Conservation (phyloP, 2,329 filamentous ascomycete genomes). For the Neurospora crassa region DNA sequence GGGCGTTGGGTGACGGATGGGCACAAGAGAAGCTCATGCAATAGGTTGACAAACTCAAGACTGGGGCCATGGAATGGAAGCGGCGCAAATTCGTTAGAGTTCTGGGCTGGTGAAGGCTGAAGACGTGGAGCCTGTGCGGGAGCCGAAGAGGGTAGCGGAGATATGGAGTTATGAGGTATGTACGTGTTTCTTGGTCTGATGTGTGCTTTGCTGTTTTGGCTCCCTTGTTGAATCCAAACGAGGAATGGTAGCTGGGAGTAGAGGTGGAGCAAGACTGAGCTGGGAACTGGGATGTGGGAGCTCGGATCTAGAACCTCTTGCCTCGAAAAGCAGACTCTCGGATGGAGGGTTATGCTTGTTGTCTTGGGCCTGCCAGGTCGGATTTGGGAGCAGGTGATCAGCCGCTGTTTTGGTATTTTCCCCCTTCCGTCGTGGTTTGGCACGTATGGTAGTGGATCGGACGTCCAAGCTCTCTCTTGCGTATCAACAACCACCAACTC, state of each 20-base stretch:
- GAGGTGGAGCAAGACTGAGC: not conserved
- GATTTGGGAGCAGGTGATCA: not conserved
- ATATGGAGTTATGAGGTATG: not conserved
- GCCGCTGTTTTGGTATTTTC: not conserved
- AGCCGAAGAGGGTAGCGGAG: not conserved
- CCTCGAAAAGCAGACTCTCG: not conserved
- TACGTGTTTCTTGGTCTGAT: not conserved
- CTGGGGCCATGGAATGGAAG: constrained; percentile 12
- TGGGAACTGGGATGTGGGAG: not conserved
- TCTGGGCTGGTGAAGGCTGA: not conserved
- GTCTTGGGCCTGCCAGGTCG: not conserved
- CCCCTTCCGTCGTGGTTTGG: not conserved
- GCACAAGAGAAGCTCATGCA: constrained; percentile 5
- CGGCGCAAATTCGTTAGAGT: not conserved
- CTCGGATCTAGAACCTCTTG: not conserved
- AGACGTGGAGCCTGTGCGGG: not conserved
- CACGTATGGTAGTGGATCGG: not conserved
- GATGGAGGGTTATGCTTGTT: not conserved
- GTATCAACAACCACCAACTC: not conserved
- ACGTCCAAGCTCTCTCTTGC: not conserved
- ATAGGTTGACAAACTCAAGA: constrained; percentile 5
- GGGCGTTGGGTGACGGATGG: not conserved
- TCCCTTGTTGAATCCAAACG: not conserved
- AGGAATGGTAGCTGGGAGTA: not conserved
- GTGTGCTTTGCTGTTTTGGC: not conserved